These are phyloP conservation scores for Miscanthus lutarioriparius DNA, from an alignment of 176 grass and related monocot species.

Conservation along the genomic window DNA sequence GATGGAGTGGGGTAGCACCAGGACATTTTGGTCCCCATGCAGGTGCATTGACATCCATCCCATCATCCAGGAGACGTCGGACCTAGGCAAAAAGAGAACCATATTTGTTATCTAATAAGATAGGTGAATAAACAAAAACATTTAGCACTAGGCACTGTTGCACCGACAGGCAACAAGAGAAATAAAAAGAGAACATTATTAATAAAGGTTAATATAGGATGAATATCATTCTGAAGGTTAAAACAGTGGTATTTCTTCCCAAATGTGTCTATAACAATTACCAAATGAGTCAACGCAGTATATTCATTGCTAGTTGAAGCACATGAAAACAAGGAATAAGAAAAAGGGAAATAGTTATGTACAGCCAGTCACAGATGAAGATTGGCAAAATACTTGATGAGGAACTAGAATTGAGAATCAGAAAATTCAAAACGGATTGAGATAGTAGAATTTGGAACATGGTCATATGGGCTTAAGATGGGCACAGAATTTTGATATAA, in stretches of 20 bases:
- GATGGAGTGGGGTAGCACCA: constrained; percentile 80
- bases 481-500: background rate
- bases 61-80: constrained; percentile 68
- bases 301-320: background rate
- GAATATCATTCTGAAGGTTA: background rate
- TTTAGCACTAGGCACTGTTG: background rate
- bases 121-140: background rate
- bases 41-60: constrained; percentile 77
- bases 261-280: background rate
- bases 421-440: background rate
- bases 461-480: background rate
- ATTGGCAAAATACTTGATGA: background rate
- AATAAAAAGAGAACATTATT: background rate
- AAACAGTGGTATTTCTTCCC: background rate
- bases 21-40: constrained; percentile 81
- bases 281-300: background rate
- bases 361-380: background rate
- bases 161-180: background rate
- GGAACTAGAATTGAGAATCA: background rate
- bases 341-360: background rate
- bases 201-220: background rate
- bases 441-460: background rate
- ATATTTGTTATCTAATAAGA: background rate
- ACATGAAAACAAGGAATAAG: background rate
- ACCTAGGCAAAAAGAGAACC: constrained; percentile 47